Percentiles rank a stretch among this genome's conserved stretches.
phyloP scores from a whole-genome alignment of 2,329 filamentous ascomycete species.

The Zasmidium angulare region DNA sequence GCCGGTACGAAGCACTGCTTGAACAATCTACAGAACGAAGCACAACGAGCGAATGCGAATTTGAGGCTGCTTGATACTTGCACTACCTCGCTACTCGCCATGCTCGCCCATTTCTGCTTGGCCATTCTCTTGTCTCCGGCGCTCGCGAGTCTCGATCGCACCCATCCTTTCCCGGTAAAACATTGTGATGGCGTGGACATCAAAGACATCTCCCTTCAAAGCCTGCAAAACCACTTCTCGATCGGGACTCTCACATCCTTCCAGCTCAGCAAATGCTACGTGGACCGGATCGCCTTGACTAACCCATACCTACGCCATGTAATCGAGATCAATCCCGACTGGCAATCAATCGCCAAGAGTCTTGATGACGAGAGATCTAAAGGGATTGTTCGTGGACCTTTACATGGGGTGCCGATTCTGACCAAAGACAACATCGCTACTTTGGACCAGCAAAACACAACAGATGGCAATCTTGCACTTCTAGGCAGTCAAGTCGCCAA shows the following conservation, averaged over 20 bases:
- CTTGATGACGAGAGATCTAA: slow-evolving; percentile 39
- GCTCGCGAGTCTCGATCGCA: background rate
- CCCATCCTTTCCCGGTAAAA: slow-evolving; percentile 59
- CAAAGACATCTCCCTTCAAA: slow-evolving; percentile 51
- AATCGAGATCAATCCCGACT: slow-evolving; percentile 13
- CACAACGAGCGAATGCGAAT: too few species aligned
- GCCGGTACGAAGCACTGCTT: too few species aligned
- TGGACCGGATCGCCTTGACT: slow-evolving; percentile 5
- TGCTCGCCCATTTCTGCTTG: too few species aligned
- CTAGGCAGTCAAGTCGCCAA: slow-evolving; percentile 14
- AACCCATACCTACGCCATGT: slow-evolving; percentile 8
- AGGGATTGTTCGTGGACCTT: slow-evolving; percentile 36
- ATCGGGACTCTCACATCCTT: slow-evolving; percentile 2
- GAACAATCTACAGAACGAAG: too few species aligned
- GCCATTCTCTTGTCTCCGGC: too few species aligned
- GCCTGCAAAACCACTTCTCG: background rate
- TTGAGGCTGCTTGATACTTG: too few species aligned
- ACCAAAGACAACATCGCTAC: slow-evolving; percentile 34
- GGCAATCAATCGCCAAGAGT: slow-evolving; percentile 28
- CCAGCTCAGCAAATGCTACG: slow-evolving; percentile 4
- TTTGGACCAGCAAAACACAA: slow-evolving; percentile 14
- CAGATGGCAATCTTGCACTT: slow-evolving; percentile 14
- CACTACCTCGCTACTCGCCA: too few species aligned
- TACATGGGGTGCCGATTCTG: slow-evolving; percentile 44
- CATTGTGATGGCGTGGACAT: slow-evolving; percentile 59